These are phyloP conservation scores for Plantago elongata DNA, from an alignment of 257 asterid species.

Conservation along the genomic window DNA sequence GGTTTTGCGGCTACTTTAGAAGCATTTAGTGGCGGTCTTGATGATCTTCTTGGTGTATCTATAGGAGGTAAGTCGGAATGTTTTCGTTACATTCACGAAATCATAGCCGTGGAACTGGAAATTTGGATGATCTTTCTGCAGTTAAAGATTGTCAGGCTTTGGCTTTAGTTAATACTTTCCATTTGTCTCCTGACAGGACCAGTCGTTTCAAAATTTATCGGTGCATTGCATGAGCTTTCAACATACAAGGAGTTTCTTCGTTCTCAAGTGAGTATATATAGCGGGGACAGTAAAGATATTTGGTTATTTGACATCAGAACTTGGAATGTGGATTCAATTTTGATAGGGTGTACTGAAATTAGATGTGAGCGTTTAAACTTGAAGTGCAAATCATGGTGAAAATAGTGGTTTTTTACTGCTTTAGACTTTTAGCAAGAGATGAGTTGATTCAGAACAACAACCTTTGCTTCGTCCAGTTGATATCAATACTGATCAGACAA, in stretches of 20 bases:
- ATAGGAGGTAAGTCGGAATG: slow-evolving; percentile 59
- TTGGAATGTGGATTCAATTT: not conserved
- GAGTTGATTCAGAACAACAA: too few species aligned
- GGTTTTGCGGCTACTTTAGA: slow-evolving; percentile 82
- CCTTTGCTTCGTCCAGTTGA: too few species aligned
- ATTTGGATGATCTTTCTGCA: slow-evolving; percentile 8
- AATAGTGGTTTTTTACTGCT: too few species aligned
- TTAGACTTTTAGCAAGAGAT: too few species aligned
- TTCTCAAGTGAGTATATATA: slow-evolving; percentile 58
- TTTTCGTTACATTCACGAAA: slow-evolving; percentile 11
- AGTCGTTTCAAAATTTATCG: slow-evolving; percentile 69
- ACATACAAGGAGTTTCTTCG: slow-evolving; percentile 95
- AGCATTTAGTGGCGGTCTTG: slow-evolving; percentile 91
- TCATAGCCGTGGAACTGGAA: slow-evolving; percentile 2
- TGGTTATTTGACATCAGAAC: not conserved
- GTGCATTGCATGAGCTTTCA: slow-evolving; percentile 77
- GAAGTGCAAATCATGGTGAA: too few species aligned
- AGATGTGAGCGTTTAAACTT: not conserved
- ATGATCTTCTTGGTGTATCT: slow-evolving; percentile 88
- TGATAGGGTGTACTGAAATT: not conserved
- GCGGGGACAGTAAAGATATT: slow-evolving; percentile 3
- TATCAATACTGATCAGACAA: too few species aligned
- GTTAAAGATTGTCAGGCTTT: slow-evolving; percentile 4
- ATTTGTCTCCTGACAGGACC: slow-evolving; percentile 62
- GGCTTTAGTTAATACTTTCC: slow-evolving; percentile 14